Base-by-base conservation (phyloP, 148 eudicot genomes). In the Nyssa sinensis region DNA sequence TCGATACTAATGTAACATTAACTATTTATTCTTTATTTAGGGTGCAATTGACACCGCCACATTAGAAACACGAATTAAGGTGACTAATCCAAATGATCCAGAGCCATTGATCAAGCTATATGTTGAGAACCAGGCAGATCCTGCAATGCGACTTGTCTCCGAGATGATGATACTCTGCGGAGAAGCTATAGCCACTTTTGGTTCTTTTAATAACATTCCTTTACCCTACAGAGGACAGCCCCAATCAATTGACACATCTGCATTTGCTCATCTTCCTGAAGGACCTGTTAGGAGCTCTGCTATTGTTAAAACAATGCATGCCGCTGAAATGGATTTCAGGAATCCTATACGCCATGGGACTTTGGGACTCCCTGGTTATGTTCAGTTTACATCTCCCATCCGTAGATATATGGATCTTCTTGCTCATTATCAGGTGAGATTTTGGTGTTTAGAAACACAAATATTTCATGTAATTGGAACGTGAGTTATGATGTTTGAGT, bases 101-200 rank as follows among this genome's bases (percentile, higher is more conserved):
- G 94, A 95, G 77, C 99, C 99, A 47, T 74, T 73, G 3, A 95
- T 95, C 80, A 93, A 85, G 78, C 84, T 95, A 21, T 95, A 95
- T 81, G 93, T 95, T 39, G 99, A 93, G 82, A 83, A 95, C 80
- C 97, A 91, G 80, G 90, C 93, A 21, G 92, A 87, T 31, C 93
- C 94, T 64, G 96, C 98, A 23, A 88, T 93, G 97, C 87, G 94
- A 34, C 99, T 95, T 81, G 99, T 95, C 66, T 85, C 96, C 51
- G 99, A 95, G 88, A 93, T 95, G 98, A 95, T 95, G 99, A 84
- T 95, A 83, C 93, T 95, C 35, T 95, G 98, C 75, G 99, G 99
- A 69, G 99, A 95, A 82, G 98, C 82, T 77, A 67, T 93, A 72
- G 99, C 99, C 68, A 88, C 94, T 74, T 86, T 76, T 86, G 97